Base-by-base conservation (phyloP, 768 basidiomycete genomes). In the Hericium coralloides region DNA sequence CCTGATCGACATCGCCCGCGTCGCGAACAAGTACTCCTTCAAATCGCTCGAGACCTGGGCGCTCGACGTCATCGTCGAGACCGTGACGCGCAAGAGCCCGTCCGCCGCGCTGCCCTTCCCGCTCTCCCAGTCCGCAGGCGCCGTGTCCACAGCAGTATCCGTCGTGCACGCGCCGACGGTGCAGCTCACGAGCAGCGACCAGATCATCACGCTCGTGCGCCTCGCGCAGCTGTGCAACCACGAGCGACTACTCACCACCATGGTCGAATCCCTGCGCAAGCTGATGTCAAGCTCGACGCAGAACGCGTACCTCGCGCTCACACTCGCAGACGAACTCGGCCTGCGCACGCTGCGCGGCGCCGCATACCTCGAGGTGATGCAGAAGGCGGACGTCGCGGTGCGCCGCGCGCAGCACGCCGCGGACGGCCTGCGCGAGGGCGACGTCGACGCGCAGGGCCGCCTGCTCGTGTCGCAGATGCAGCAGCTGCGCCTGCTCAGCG, bases 311-410 rank as follows among this genome's bases (percentile, higher is more conserved):
- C 74, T 87, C 50, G 85, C 85, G 3, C 85, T 89, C 83, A 76
- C 78, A 7, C 77, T 89, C 22, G 81, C 84, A 3, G 87, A 89
- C 63, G 87, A 89, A 58, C 75, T 89, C 26, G 71, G 82, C 62
- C 71, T 89, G 52, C 74, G 79, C 38, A 69, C 73, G 1, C 72
- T 89, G 41, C 76, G 81, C 38, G 86, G 87, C 31, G 73, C 76
- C 1, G 85, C 84, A 41, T 89, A 89, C 68, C 73, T 87, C 55
- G 84, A 85, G 67, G 81, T 87, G n/a, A 82, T 89, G 79, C 82
- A 82, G 63, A 83, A 80, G 61, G 78, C 77, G 1, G 68, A 72
- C 37, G 77, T 80, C 23, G 50, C 71, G 64, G 60, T 65, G 62
- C 53, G 63, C 62, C 54, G 60, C 48, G 26, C 55, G 53, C 38